Evolutionary conservation across 164 flowering plant species (phyloP), one percentile per base, ranked within the genome.

Genomic region (Vitis cinerea): DNA sequence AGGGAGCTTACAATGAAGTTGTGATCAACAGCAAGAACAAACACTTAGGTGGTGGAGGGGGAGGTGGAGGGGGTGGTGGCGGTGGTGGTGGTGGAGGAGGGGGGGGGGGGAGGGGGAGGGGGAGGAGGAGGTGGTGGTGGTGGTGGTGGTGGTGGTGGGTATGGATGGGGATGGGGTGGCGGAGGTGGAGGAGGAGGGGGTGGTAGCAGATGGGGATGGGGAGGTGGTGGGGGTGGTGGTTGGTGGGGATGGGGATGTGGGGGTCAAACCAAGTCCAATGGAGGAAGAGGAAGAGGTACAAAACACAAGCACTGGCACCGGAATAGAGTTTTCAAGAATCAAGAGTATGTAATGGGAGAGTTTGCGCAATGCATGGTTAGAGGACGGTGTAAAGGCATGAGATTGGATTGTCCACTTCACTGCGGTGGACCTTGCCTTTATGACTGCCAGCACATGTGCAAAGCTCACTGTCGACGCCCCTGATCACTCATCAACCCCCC

Each of bases 341-440:
- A 68, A 14, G 82, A 80, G 8, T 85, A 80, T 51, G 68, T 9
- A 71, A 10, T 83, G 58, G 88, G 92, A 9, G 88, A 86, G 72
- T 90, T 73, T 59, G 95, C 86, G 14, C 80, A 88, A 17, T 90
- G 95, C 83, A 84, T 76, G 87, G 81, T 10, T 0, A 77, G 62
- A 62, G 86, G 85, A 9, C 78, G 88, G 16, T 88, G 92, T 48
- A 71, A 50, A 57, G 87, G 90, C n/a, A 74, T 83, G 92, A 90
- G 83, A 65, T 62, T 90, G 69, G 90, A 86, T 29, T 88, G 92
- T 51, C 95, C 95, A 11, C 86, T 86, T 27, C 90, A 90, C 56
- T 90, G 95, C 57, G 86, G 87, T 37, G 92, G 92, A 0, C 81
- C 83, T 65, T 90, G 92, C 75, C 79, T 81, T 64, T 90, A 85